Evolutionary conservation across 129 eudicot species (phyloP), one percentile per base, ranked within the genome.

Genomic region (Apium graveolens): DNA sequence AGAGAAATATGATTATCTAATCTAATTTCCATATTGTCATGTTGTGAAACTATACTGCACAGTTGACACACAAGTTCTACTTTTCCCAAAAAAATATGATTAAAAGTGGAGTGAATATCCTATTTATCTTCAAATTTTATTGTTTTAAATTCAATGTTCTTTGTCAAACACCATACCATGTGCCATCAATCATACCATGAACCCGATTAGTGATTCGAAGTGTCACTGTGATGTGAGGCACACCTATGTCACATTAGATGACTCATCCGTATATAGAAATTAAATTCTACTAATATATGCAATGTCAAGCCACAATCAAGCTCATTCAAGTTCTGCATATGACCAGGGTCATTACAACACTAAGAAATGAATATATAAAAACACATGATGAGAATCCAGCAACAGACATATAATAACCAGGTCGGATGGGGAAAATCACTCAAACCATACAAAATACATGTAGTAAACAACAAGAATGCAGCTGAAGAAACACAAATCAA

Each of bases 251-350:
- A 16, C 21, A 48, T n/a, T n/a, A n/a, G n/a, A n/a, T n/a, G n/a
- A n/a, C n/a, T n/a, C n/a, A n/a, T n/a, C n/a, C n/a, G n/a, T 7
- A 14, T 45, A 1, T 6, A 4, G 17, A 49, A 17, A 18, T 49
- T 4, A 49, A 20, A 7, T 18, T 49, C 10, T 18, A 49, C n/a
- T 49, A 49, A 9, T 51, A 20, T 51, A 26, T 18, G n/a, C n/a
- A 2, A 55, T 55, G 63, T 21, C 63, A 55, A 21, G 63, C 63
- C 63, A 55, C 24, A 55, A 55, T 18, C 94, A n/a, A n/a, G n/a
- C n/a, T n/a, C n/a, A n/a, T n/a, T n/a, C n/a, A n/a, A n/a, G n/a
- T n/a, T n/a, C n/a, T n/a, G n/a, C n/a, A n/a, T n/a, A n/a, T n/a
- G n/a, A n/a, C n/a, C n/a, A n/a, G n/a, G n/a, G n/a, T n/a, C n/a